Percentiles rank a stretch among this genome's conserved stretches.
These are phyloP conservation scores for Flaveria linearis DNA, from an alignment of 129 eudicot genomes.

Conservation along the genomic window DNA sequence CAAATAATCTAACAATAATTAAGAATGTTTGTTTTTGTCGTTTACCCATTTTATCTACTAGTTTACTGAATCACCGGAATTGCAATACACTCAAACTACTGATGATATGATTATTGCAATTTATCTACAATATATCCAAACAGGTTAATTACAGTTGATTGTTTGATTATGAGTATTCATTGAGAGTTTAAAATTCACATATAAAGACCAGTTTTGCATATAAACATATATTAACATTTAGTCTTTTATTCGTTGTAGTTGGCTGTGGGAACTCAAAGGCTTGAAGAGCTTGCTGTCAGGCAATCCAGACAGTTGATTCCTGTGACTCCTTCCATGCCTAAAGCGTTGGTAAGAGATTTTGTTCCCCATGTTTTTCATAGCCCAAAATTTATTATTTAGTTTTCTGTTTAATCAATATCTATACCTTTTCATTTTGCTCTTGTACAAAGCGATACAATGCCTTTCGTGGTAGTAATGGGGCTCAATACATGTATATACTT, in stretches of 20 bases:
- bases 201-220: background rate
- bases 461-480: background rate
- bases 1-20: background rate
- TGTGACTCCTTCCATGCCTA: conserved; percentile 74
- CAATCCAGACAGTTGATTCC: conserved; percentile 89
- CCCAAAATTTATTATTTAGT: conserved; percentile 11
- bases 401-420: conserved; percentile 9
- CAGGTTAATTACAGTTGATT: background rate
- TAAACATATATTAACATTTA: conserved; percentile 14
- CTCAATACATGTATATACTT: background rate
- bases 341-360: conserved; percentile 58
- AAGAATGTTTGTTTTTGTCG: background rate
- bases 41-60: background rate
- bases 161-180: background rate
- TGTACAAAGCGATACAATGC: background rate
- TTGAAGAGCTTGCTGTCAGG: conserved; percentile 81
- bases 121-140: background rate
- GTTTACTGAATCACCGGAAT: background rate
- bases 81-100: background rate
- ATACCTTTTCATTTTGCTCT: background rate
- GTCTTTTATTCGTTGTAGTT: conserved; percentile 37
- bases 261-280: conserved; percentile 68
- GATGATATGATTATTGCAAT: background rate
- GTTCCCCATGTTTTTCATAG: background rate
- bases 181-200: background rate